Evolutionary conservation across 352 stramenopile species (phyloP), one percentile per base, ranked within the genome.

Genomic region (Phytophthora fragariae): DNA sequence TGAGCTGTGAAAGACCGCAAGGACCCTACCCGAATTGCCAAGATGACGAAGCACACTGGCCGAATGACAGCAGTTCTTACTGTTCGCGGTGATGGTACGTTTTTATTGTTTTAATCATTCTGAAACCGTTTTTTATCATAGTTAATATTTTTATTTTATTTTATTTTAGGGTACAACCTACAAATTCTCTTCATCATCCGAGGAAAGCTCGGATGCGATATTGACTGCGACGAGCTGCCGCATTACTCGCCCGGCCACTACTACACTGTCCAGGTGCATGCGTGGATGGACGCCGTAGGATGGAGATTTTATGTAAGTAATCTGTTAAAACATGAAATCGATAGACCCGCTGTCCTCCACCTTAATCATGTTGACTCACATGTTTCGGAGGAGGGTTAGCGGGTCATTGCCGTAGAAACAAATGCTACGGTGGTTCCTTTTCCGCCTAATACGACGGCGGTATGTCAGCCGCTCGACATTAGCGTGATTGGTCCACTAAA

Each of bases 351-450:
- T 54, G 33, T 65, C 19, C 55, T 76, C 44, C 57, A 68, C 19
- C 37, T 72, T 24, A 58, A 73, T 37, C 73, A 73, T 54, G 69
- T 77, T 24, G 64, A 69, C 21, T 49, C 31, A 17, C 57, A 76
- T 62, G 70, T 69, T 15, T 72, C 55, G 11, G 62, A 72, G n/a
- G 62, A 68, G 31, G 56, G 50, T 14, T 3, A 62, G 31, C 29
- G 62, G 24, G 57, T 64, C 11, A 37, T 65, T 41, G 53, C 37
- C 17, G 46, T 63, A 8, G 59, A 62, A 50, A 50, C 61, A 5
- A 69, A 33, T 14, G 62, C 50, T 56, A 47, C 24, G 10, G 33
- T 66, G 21, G 24, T 39, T 0, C 21, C 57, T 15, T 27, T 67
- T 5, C 59, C 64, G 5, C 4, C 70, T 14, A 77, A 73, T 24